phyloP scores from a whole-genome alignment of 257 asterid genomes.

The Solanum pinnatisectum region DNA sequence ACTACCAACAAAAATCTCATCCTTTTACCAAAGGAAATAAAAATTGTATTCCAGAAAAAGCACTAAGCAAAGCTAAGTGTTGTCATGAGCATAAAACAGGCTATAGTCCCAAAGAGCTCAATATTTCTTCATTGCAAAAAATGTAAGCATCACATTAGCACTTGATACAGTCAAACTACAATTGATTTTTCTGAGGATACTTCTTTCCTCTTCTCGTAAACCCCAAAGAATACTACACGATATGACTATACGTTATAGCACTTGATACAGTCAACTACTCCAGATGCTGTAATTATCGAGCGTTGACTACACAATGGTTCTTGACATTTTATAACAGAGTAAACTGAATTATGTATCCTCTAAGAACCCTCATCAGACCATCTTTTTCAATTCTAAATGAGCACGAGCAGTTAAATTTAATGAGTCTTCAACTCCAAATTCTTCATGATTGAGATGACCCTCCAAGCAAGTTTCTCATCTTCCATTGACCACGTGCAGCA shows the following conservation, averaged over 20 bases:
- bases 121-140: neutral
- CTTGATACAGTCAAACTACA: neutral
- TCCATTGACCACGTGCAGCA: constrained; percentile 49
- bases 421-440: constrained; percentile 1
- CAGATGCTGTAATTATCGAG: neutral
- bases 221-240: neutral
- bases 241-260: neutral
- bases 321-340: neutral
- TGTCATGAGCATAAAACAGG: neutral
- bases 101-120: neutral
- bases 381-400: neutral
- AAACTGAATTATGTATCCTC: neutral
- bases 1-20: neutral
- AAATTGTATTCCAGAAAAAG: neutral
- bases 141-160: neutral
- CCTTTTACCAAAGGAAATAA: neutral
- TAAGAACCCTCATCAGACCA: neutral
- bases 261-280: neutral
- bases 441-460: constrained; percentile 32
- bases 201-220: neutral
- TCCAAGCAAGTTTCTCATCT: constrained; percentile 61
- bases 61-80: neutral
- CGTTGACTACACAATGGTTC: neutral
- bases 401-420: neutral
- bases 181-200: neutral